A percentile compares a stretch with the other conserved stretches of the same genome.
Conservation (phyloP, 2,329 filamentous ascomycete genomes). For the Biscogniauxia sp. region DNA sequence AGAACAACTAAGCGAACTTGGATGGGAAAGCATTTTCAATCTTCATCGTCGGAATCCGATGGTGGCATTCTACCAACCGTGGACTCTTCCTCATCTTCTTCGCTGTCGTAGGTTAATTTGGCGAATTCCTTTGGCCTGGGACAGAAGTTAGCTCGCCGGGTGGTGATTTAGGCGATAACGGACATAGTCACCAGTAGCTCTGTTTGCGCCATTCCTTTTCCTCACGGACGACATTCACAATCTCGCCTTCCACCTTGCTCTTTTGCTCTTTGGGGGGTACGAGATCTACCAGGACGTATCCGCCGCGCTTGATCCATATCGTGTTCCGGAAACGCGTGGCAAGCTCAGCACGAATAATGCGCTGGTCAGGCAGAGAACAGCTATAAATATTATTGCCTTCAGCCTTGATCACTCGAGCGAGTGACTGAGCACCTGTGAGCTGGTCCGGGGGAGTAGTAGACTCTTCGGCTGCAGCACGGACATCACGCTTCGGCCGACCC, state of each 20-base stretch:
- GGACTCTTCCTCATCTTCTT: conserved; percentile 75
- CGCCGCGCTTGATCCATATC: conserved; percentile 88
- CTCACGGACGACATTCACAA: conserved; percentile 87
- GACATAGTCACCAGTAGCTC: conserved; percentile 68
- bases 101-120: conserved; percentile 62
- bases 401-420: conserved; percentile 77
- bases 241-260: conserved; percentile 82
- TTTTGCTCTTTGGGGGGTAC: conserved; percentile 63
- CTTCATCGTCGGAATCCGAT: conserved; percentile 72
- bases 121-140: conserved; percentile 76
- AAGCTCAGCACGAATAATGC: conserved; percentile 73
- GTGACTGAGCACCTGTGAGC: conserved; percentile 60
- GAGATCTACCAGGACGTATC: conserved; percentile 78
- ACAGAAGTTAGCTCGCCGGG: conserved; percentile 18
- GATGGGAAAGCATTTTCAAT: conserved; percentile 15
- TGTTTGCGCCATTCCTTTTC: conserved; percentile 91
- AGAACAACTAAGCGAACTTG: conserved; percentile 18
- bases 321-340: conserved; percentile 83
- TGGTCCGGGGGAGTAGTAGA: conserved; percentile 56
- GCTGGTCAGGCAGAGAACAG: conserved; percentile 67
- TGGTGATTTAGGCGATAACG: not conserved
- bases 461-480: conserved; percentile 76
- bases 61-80: conserved; percentile 83
- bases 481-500: conserved; percentile 72
- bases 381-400: conserved; percentile 89